Evolutionary conservation across 2,329 filamentous ascomycete species (phyloP).

Genomic region (Alternaria gaisen): DNA sequence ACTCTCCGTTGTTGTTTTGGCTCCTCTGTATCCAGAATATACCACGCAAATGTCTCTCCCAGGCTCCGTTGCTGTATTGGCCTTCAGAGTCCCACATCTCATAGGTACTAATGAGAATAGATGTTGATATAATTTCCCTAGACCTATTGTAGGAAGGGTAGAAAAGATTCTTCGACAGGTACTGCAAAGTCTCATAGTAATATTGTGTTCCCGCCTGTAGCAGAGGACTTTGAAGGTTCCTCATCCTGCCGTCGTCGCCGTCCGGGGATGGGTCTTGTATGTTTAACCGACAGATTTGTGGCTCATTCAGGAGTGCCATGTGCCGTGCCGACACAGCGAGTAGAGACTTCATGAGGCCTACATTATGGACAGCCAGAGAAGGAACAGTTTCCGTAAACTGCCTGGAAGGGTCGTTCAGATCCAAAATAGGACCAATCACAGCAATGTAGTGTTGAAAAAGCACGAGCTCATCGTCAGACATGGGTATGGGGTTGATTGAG

Average conservation of each 20-base stretch:
- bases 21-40: conserved; percentile 73
- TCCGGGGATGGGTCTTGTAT: conserved; percentile 39
- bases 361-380: conserved; percentile 59
- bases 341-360: conserved; percentile 66
- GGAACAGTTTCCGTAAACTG: conserved; percentile 50
- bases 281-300: conserved; percentile 32
- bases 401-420: conserved; percentile 55
- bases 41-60: conserved; percentile 70
- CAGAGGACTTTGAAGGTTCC: conserved; percentile 38
- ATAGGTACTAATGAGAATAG: conserved; percentile 68
- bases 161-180: conserved; percentile 67
- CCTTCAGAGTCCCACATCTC: conserved; percentile 71
- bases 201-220: conserved; percentile 59
- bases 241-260: conserved; percentile 16
- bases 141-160: conserved; percentile 67
- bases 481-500: conserved; percentile 27
- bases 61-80: conserved; percentile 55
- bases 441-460: conserved; percentile 54
- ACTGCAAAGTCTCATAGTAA: conserved; percentile 70
- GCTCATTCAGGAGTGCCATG: conserved; percentile 53
- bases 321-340: conserved; percentile 65
- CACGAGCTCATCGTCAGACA: conserved; percentile 50
- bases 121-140: conserved; percentile 66
- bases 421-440: conserved; percentile 52
- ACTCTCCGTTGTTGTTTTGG: conserved; percentile 68